Base-by-base conservation (phyloP, 768 basidiomycete genomes). In the Clitopilus hobsonii region DNA sequence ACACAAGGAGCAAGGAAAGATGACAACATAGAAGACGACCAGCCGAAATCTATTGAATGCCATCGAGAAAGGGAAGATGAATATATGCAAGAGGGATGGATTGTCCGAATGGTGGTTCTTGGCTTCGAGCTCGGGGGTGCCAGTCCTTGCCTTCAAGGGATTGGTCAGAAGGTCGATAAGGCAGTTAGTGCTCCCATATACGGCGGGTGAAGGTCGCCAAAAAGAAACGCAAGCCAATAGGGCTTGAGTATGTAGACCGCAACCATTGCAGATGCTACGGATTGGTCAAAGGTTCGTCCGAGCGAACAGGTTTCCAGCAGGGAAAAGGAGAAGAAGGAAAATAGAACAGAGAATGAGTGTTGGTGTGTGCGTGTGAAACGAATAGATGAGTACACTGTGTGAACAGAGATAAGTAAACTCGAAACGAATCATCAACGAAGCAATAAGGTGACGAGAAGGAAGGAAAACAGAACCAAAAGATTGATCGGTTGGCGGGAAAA, bases 211-310 rank as follows among this genome's bases (percentile, higher is more conserved):
- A 14, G 8, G n/a, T 36, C 32, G 32, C 32, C 32, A 49, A 38
- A 18, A 23, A 45, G 57, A 16, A 27, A 49, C 26, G 49, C n/a
- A 26, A 30, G 47, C 47, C 16, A 51, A 16, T 24, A 55, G 51
- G 32, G 32, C 32, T 36, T n/a, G n/a, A n/a, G n/a, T n/a, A n/a
- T n/a, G n/a, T n/a, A n/a, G n/a, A n/a, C n/a, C n/a, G n/a, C n/a
- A n/a, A n/a, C 13, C 32, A 38, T 30, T 49, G 38, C 32, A 18
- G 13, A 45, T 18, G 16, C 20, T 8, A 54, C 10, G 55, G 48
- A 49, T 38, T 22, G 61, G 54, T 54, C 69, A 73, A 71, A 71
- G 64, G 71, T 66, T 71, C 71, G 70, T 70, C 67, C 71, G 64
- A 68, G 69, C 71, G 70, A 73, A 69, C 67, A 63, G 53, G 62